Base-by-base conservation (phyloP, 306 rosid genomes). In the Prosopis cineraria region DNA sequence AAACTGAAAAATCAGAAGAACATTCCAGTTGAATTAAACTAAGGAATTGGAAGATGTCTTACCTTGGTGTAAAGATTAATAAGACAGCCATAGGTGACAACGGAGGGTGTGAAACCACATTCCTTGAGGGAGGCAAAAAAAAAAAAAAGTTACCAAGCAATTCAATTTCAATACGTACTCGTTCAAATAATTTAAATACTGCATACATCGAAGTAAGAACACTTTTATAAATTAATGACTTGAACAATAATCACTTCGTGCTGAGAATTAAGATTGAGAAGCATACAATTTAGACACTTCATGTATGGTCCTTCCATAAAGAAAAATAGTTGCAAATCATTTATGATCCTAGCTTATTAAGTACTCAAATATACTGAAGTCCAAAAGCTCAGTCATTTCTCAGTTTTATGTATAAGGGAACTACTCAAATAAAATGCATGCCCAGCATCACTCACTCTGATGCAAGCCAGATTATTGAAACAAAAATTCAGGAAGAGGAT, bases 81-180 rank as follows among this genome's bases (percentile, higher is more conserved):
- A 69, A 95, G 88, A 87, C 98, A 95, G 44, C 98, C 97, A 86
- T 92, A 95, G 80, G 85, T 95, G 86, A 95, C 77, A 86, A 92
- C 84, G 10, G 98, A 89, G 77, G 98, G 98, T 59, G 94, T 84
- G 84, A 95, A 87, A 75, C 98, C 98, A 79, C 98, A 95, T 90
- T 95, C 98, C 98, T 95, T 70, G 76, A 78, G 33, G 59, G 8
- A 11, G 25, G 12, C 27, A 10, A 52, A 20, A 10, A 71, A 33
- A 60, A 79, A 44, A 53, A 75, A 63, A 1, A 62, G 71, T 82
- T 63, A 82, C 52, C 7, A 43, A 17, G 77, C 37, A 40, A 58
- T 72, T 64, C 68, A 74, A 78, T 67, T 64, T 39, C 24, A 34
- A 77, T 47, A 44, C 56, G n/a, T n/a, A n/a, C n/a, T n/a, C n/a